These are phyloP conservation scores for Phialemoniopsis sp. DNA, from an alignment of 2,329 filamentous ascomycete genomes.

Conservation along the genomic window DNA sequence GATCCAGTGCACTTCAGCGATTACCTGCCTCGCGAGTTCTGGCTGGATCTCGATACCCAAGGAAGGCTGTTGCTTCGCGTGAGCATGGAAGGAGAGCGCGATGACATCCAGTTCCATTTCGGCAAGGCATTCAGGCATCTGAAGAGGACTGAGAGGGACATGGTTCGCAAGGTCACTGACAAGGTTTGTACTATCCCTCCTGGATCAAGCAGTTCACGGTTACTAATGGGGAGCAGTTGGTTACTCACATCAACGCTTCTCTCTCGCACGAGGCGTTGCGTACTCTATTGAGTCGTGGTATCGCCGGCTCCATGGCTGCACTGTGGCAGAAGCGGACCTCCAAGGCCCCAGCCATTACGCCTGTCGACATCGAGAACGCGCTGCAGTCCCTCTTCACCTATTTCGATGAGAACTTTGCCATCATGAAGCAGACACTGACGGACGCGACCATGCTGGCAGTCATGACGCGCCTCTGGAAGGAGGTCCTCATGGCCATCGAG, in stretches of 20 bases:
- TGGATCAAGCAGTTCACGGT: background rate
- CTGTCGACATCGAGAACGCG: slow-evolving; percentile 73
- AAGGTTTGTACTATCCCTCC: slow-evolving; percentile 59
- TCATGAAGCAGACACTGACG: slow-evolving; percentile 96
- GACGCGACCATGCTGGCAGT: slow-evolving; percentile 97
- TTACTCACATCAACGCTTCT: slow-evolving; percentile 85
- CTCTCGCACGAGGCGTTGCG: slow-evolving; percentile 79
- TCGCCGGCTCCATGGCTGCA: slow-evolving; percentile 68
- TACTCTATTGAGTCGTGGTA: slow-evolving; percentile 65
- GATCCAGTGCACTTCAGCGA: slow-evolving; percentile 97
- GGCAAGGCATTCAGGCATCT: slow-evolving; percentile 93
- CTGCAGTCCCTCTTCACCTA: slow-evolving; percentile 85
- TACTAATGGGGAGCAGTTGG: slow-evolving; percentile 54
- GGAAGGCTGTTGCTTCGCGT: slow-evolving; percentile 84
- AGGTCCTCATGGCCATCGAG: slow-evolving; percentile 90
- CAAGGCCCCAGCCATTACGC: slow-evolving; percentile 54
- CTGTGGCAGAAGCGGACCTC: slow-evolving; percentile 60
- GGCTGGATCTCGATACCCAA: slow-evolving; percentile 95
- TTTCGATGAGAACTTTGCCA: slow-evolving; percentile 97
- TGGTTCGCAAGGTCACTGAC: slow-evolving; percentile 96
- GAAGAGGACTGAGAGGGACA: slow-evolving; percentile 93
- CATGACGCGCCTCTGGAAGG: slow-evolving; percentile 98
- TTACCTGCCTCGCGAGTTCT: slow-evolving; percentile 93
- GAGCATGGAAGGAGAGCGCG: slow-evolving; percentile 97
- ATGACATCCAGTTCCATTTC: slow-evolving; percentile 98